A percentile compares a stretch with the other conserved stretches of the same genome.
Conservation (phyloP, 768 basidiomycete genomes). For the Russula sp. region DNA sequence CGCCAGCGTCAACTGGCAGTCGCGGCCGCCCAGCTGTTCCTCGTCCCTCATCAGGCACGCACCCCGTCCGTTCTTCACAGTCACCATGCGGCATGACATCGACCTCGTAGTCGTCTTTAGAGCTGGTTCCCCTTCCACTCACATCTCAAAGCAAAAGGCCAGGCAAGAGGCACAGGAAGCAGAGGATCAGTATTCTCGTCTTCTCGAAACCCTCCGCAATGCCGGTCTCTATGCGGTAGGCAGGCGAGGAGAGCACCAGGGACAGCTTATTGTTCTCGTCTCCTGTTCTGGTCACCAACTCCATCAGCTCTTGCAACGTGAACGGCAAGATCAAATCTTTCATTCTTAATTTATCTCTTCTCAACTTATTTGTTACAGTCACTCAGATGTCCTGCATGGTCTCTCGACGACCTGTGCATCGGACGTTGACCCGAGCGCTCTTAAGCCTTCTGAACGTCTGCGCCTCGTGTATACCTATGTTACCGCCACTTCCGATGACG, state of each 20-base stretch:
- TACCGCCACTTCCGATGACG: constrained; percentile 62
- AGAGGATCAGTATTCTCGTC: constrained; percentile 57
- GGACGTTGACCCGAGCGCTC: constrained; percentile 37
- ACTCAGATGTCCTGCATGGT: constrained; percentile 70
- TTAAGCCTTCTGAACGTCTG: constrained; percentile 70
- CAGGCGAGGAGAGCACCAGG: constrained; percentile 65
- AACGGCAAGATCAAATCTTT: constrained; percentile 46
- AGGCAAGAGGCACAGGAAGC: constrained; percentile 57
- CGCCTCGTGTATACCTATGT: constrained; percentile 71
- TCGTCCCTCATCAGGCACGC: too few relatives aligned
- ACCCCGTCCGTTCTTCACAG: neutral
- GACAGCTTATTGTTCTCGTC: constrained; percentile 72
- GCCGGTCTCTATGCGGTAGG: constrained; percentile 68
- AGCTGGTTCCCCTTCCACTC: constrained; percentile 35
- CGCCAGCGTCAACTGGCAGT: neutral
- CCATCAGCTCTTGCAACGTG: constrained; percentile 56
- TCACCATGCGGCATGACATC: constrained; percentile 44
- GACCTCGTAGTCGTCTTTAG: constrained; percentile 72
- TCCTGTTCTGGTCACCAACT: constrained; percentile 58
- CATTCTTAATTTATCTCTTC: neutral
- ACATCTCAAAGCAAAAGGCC: constrained; percentile 53
- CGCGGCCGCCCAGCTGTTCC: too few relatives aligned
- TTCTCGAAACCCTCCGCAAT: constrained; percentile 52
- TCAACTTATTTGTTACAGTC: constrained; percentile 33
- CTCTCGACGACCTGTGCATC: constrained; percentile 51